These are phyloP conservation scores for Coemansia sp. DNA, from an alignment of 192 early-diverging fungal species.

Conservation along the genomic window DNA sequence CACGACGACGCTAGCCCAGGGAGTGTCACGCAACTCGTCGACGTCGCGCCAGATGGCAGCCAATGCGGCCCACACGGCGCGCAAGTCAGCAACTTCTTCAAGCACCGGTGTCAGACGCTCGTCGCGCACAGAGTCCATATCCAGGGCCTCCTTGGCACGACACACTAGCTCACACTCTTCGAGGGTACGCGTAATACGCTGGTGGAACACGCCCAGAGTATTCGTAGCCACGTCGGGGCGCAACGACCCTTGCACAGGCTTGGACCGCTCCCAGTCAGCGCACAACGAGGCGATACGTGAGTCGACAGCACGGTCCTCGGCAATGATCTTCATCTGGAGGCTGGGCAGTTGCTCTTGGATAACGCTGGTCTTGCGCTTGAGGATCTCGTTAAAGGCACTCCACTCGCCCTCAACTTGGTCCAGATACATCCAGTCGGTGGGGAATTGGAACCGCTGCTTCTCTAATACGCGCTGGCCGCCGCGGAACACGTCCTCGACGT, in stretches of 20 bases:
- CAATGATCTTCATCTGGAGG: slow-evolving; percentile 92
- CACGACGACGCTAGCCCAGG: slow-evolving; percentile 84
- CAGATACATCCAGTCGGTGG: slow-evolving; percentile 92
- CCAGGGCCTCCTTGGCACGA: slow-evolving; percentile 92
- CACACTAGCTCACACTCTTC: slow-evolving; percentile 86
- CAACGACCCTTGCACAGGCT: slow-evolving; percentile 94
- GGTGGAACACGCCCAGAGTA: slow-evolving; percentile 82
- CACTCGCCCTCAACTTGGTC: slow-evolving; percentile 98
- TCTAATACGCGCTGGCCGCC: slow-evolving; percentile 91
- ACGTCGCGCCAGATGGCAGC: slow-evolving; percentile 81
- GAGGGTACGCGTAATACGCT: slow-evolving; percentile 73
- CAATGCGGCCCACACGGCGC: slow-evolving; percentile 88
- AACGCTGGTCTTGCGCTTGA: slow-evolving; percentile 83
- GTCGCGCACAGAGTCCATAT: slow-evolving; percentile 74
- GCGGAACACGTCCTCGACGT: slow-evolving; percentile 84
- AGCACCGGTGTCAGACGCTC: slow-evolving; percentile 78
- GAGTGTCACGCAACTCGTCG: slow-evolving; percentile 81
- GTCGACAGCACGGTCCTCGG: slow-evolving; percentile 88
- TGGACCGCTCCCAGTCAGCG: slow-evolving; percentile 91
- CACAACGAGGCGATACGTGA: slow-evolving; percentile 79
- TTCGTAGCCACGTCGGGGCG: slow-evolving; percentile 82
- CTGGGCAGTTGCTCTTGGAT: slow-evolving; percentile 95
- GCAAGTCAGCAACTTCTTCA: slow-evolving; percentile 91
- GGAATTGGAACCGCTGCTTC: slow-evolving; percentile 91
- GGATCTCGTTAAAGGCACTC: slow-evolving; percentile 95